Evolutionary conservation across 352 stramenopile genomes (phyloP), one percentile per base, ranked within the genome.

Genomic region (Pythium insidiosum): DNA sequence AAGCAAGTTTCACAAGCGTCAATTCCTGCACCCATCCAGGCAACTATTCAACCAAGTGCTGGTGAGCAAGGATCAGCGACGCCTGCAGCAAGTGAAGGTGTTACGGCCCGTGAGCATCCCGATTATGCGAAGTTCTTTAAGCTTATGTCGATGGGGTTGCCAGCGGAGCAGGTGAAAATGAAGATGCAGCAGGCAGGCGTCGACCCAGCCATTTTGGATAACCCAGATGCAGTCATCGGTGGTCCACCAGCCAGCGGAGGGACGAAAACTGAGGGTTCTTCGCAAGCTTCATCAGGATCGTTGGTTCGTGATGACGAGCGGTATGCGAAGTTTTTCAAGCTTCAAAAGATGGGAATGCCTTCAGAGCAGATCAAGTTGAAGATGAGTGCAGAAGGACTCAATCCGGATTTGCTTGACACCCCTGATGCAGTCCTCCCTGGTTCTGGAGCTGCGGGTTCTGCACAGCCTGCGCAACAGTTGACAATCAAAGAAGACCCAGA

Each of bases 281-380:
- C n/a, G n/a, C n/a, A n/a, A n/a, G n/a, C n/a, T n/a, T n/a, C n/a
- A n/a, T n/a, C n/a, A n/a, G 55, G 50, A 4, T 55, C 28, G 10
- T 52, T 79, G 13, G 73, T 88, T 35, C 86, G 88, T 31, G 74
- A 87, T 34, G 73, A 88, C 33, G 74, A 87, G 18, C 66, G 62
- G 30, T 98, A 97, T 49, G 62, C 65, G 5, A 97, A 97, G 61
- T 98, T 97, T 61, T 98, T 98, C 61, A 98, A 97, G 52, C 92
- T 98, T 63, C 44, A 83, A 11, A 97, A 96, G 49, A 93, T 98
- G 67, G 93, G 91, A 18, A 94, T 98, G 78, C 95, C 95, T 7
- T 53, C 81, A 22, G 81, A 93, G 34, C 92, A 95, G 37, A 89
- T 97, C 16, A 96, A 98, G 50, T 56, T 97, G 54, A 97, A 97